Base-by-base conservation (phyloP, 495 filamentous ascomycete species). In the Xylaria scruposa region DNA sequence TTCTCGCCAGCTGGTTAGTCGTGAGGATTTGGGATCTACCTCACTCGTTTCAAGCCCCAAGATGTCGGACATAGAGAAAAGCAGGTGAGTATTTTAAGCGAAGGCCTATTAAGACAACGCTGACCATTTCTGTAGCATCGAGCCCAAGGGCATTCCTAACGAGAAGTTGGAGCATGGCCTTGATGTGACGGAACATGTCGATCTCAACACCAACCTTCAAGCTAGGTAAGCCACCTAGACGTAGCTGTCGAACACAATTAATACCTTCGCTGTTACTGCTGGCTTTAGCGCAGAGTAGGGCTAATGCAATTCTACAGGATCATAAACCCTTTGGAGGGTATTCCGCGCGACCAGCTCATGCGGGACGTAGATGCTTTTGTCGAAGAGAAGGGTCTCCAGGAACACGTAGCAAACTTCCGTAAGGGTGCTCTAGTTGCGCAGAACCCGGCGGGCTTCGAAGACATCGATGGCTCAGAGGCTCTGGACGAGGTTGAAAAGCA, bases 401-500 rank as follows among this genome's bases (percentile, higher is more conserved):
- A 89, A 51, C 83, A 89, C 66, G 70, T 86, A 26, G 79, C 83
- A 1, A 64, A 88, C 13, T 77, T 92, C 31, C 81, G 84, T 63
- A 89, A 88, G 80, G 90, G 88, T 31, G 91, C 91, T n/a, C 79
- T 93, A 10, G 86, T 90, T 13, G 92, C 90, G 1, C 89, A 90
- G 76, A 85, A 87, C 74, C 91, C 90, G 0, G 67, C 70, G 12
- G 78, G 79, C 21, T 86, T 86, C 76, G 86, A 91, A 10, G 75
- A 83, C 10, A 84, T 91, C 70, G 56, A 68, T 13, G 85, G 85
- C 65, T 64, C 80, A 31, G 80, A 88, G 53, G 83, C 86, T 46
- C 83, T 93, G 3, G 79, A 83, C 71, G 85, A 88, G 0, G 76
- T 74, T 1, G 92, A 93, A 62, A 84, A 86, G 47, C 73, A 74